Conservation (phyloP, 306 rosid species). For the Rubus parviflorus region DNA sequence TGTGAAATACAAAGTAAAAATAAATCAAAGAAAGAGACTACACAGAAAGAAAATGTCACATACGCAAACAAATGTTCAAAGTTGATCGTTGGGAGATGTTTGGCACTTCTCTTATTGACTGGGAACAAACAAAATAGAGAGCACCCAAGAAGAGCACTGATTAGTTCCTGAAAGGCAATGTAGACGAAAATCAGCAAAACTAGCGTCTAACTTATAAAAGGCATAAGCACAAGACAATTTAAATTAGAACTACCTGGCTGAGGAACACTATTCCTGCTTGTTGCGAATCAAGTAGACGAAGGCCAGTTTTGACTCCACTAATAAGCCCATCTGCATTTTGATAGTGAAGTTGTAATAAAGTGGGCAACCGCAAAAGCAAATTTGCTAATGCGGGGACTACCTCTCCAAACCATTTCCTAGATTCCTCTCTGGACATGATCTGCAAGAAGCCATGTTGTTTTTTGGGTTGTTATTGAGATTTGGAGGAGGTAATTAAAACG, state of each 20-base stretch:
- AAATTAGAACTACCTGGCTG: slow-evolving; percentile 51
- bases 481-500: too few species aligned
- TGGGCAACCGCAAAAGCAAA: slow-evolving; percentile 72
- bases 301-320: slow-evolving; percentile 46
- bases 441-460: slow-evolving; percentile 29
- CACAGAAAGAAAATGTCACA: slow-evolving; percentile 34
- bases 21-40: not conserved
- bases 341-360: slow-evolving; percentile 76
- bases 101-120: slow-evolving; percentile 42
- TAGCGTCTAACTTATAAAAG: not conserved
- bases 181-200: slow-evolving; percentile 9
- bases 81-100: slow-evolving; percentile 68
- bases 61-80: slow-evolving; percentile 79
- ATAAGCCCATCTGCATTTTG: slow-evolving; percentile 39
- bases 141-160: slow-evolving; percentile 84
- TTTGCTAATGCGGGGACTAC: slow-evolving; percentile 69
- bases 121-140: slow-evolving; percentile 87
- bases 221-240: not conserved
- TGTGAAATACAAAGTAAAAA: not conserved
- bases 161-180: slow-evolving; percentile 68
- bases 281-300: slow-evolving; percentile 70
- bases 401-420: slow-evolving; percentile 64
- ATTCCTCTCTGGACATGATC: slow-evolving; percentile 61
- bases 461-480: too few species aligned
- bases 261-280: slow-evolving; percentile 71